These are phyloP conservation scores for Hypsizygus marmoreus DNA, from an alignment of 768 basidiomycete genomes.

Conservation along the genomic window DNA sequence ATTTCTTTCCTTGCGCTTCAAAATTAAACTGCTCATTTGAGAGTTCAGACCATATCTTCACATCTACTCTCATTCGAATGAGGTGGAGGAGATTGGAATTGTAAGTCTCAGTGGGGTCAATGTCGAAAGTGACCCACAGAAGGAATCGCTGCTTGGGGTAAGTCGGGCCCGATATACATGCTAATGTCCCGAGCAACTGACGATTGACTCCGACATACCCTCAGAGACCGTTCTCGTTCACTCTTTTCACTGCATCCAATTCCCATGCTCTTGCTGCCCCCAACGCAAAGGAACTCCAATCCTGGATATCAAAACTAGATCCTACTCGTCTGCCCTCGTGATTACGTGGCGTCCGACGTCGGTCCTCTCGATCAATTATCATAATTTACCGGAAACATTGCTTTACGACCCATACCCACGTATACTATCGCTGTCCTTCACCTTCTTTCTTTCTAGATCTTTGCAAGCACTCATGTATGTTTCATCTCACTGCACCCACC, in stretches of 20 bases:
- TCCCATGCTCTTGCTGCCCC: slow-evolving; percentile 88
- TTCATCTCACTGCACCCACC: slow-evolving; percentile 8
- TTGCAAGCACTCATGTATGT: slow-evolving; percentile 14
- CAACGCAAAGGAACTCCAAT: slow-evolving; percentile 77
- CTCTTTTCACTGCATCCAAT: slow-evolving; percentile 89
- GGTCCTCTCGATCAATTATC: slow-evolving; percentile 7
- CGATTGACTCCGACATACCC: not conserved
- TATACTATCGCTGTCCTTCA: slow-evolving; percentile 7
- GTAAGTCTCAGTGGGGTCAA: slow-evolving; percentile 85
- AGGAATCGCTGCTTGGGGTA: slow-evolving; percentile 86
- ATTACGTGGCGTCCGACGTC: slow-evolving; percentile 10
- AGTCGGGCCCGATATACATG: slow-evolving; percentile 31
- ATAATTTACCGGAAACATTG: slow-evolving; percentile 10
- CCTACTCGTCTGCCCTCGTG: slow-evolving; percentile 66
- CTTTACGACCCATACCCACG: slow-evolving; percentile 6
- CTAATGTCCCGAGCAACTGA: not conserved
- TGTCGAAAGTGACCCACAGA: slow-evolving; percentile 82
- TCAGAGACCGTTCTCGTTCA: slow-evolving; percentile 85
- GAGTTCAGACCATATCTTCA: slow-evolving; percentile 93
- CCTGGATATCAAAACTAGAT: slow-evolving; percentile 85
- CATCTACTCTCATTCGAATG: slow-evolving; percentile 81
- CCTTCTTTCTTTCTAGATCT: slow-evolving; percentile 12
- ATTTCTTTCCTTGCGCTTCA: too few relatives aligned
- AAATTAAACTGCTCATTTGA: too few relatives aligned
- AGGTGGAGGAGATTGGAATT: slow-evolving; percentile 80